Evolutionary conservation across 2,329 filamentous ascomycete genomes (phyloP), one percentile per base, ranked within the genome.

Genomic region (Beauveria pseudobassiana): DNA sequence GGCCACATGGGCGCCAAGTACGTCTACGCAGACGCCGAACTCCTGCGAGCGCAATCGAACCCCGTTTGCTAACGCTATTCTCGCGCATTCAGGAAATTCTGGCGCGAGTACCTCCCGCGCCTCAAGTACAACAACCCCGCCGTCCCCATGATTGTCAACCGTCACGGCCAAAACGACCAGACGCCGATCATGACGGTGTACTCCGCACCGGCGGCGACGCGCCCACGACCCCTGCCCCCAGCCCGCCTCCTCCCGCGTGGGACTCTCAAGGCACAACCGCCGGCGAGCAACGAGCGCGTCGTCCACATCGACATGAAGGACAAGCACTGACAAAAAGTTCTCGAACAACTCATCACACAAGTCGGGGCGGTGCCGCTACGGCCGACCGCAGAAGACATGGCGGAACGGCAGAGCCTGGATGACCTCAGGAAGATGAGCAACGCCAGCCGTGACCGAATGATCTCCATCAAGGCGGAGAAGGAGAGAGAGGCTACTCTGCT

Each of bases 61-160:
- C 22, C 3, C 14, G 4, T 38, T 38, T 22, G 22, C 52, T 26
- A 59, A n/a, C 53, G 10, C 51, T 71, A 72, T 9, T 30, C 51
- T 26, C 34, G 18, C 24, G 34, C 38, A 5, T 16, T 14, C 66
- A 96, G 93, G 70, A 91, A 91, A 78, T 97, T 99, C 82, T 96
- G 91, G 90, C 86, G 84, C 65, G 80, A 87, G 64, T 88, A 87
- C 72, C 86, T 98, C 53, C 90, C 91, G 24, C 86, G 91, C 62
- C 81, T 99, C 67, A 97, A 99, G 81, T 99, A 87, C 78, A 89
- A 96, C 81, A 99, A 99, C 74, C 95, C 95, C 0, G 78, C 86
- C 14, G 75, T 97, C 51, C 85, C 88, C 49, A 96, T 98, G 83
- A 87, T 90, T 63, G 85, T 96, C 69, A 87, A 88, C 74, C 88